These are phyloP conservation scores for Andrographis paniculata DNA, from an alignment of 305 asterid species.

Conservation along the genomic window DNA sequence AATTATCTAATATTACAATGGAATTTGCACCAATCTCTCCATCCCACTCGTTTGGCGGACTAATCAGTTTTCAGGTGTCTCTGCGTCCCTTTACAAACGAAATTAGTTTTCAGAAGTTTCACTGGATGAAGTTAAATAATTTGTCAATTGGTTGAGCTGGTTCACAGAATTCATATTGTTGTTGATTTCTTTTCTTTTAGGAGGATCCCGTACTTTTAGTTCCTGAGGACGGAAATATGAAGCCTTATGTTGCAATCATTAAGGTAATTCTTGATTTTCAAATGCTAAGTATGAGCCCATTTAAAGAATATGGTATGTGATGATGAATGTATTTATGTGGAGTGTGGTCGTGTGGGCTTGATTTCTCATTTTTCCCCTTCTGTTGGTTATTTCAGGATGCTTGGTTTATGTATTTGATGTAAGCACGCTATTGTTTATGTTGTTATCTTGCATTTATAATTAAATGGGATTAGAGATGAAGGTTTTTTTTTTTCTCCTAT, in stretches of 20 bases:
- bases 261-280: conserved; percentile 37
- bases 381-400: too few species aligned
- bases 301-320: background rate
- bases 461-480: conserved; percentile 3
- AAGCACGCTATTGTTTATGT: too few species aligned
- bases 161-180: conserved; percentile 14
- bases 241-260: conserved; percentile 84
- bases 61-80: background rate
- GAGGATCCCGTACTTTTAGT: conserved; percentile 87
- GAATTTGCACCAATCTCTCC: too few species aligned
- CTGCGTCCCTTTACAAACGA: background rate
- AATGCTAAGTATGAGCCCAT: background rate
- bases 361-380: background rate
- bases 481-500: background rate
- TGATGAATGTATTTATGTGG: too few species aligned
- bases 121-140: too few species aligned
- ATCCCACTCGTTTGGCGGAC: too few species aligned
- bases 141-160: background rate
- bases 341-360: background rate
- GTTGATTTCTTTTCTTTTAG: conserved; percentile 26
- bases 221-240: conserved; percentile 52
- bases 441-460: background rate
- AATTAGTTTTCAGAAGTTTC: too few species aligned
- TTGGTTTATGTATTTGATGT: too few species aligned
- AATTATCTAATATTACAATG: too few species aligned